These are phyloP conservation scores for Camelina hispida DNA, from an alignment of 345 rosid species.

Conservation along the genomic window DNA sequence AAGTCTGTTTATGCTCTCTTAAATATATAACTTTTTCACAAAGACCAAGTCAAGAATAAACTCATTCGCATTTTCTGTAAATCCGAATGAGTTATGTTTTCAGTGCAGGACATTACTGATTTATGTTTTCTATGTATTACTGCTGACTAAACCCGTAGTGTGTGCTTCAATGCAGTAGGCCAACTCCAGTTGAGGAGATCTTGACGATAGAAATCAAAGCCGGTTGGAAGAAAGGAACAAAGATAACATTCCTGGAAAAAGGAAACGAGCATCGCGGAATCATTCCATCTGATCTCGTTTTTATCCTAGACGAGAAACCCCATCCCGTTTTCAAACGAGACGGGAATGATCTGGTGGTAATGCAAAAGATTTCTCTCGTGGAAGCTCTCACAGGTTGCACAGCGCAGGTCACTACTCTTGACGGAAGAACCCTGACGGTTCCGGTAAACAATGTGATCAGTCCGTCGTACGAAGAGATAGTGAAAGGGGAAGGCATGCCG, in stretches of 20 bases:
- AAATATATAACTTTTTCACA: not conserved
- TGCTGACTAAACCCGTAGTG: not conserved
- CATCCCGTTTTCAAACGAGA: constrained; percentile 82
- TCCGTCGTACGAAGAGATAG: constrained; percentile 80
- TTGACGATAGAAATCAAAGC: constrained; percentile 80
- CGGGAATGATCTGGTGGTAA: constrained; percentile 72
- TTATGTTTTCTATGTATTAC: not conserved
- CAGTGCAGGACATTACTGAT: not conserved
- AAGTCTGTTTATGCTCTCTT: not conserved
- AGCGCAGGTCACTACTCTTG: constrained; percentile 65
- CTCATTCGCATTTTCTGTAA: not conserved
- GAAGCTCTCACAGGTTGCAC: constrained; percentile 86
- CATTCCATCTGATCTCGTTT: constrained; percentile 71
- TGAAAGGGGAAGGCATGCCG: constrained; percentile 95
- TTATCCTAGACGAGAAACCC: constrained; percentile 88
- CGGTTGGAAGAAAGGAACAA: constrained; percentile 94
- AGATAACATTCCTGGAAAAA: constrained; percentile 76
- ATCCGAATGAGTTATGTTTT: too few relatives aligned
- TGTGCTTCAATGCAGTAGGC: constrained; percentile 54
- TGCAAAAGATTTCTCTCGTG: constrained; percentile 69
- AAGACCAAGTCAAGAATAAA: not conserved
- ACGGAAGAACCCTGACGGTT: constrained; percentile 65
- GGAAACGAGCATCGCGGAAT: constrained; percentile 77
- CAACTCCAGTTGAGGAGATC: constrained; percentile 69
- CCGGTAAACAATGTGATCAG: constrained; percentile 59